Conservation (phyloP, 257 asterid genomes). For the Thymus quinquecostatus region DNA sequence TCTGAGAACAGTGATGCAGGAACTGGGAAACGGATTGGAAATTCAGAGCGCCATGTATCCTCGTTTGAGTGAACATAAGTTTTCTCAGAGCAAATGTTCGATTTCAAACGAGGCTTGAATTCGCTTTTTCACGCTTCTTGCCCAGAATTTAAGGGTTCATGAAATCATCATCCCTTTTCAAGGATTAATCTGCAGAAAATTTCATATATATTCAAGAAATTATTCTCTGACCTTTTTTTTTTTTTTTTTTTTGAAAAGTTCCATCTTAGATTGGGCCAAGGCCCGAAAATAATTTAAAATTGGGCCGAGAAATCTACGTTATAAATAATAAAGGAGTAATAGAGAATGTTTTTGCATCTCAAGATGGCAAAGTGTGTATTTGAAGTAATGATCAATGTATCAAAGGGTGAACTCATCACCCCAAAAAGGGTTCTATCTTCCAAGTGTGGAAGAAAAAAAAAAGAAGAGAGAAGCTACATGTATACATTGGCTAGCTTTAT, state of each 20-base stretch:
- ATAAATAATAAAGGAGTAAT: no score
- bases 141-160: background rate
- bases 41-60: conserved; percentile 35
- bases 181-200: no score
- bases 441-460: background rate
- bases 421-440: background rate
- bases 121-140: background rate
- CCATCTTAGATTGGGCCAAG: no score
- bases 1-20: conserved; percentile 50
- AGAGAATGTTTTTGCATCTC: background rate
- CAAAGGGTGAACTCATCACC: conserved; percentile 4
- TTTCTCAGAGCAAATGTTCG: background rate
- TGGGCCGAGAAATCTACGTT: no score
- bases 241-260: no score
- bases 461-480: background rate
- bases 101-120: background rate
- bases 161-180: background rate
- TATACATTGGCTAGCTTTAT: background rate
- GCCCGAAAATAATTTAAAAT: no score
- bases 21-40: conserved; percentile 46
- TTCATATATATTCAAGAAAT: no score
- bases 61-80: conserved; percentile 27
- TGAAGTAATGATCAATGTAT: background rate
- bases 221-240: no score
- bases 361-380: background rate